These are phyloP conservation scores for Pythium dissimile DNA, from an alignment of 352 stramenopile species.

Conservation along the genomic window DNA sequence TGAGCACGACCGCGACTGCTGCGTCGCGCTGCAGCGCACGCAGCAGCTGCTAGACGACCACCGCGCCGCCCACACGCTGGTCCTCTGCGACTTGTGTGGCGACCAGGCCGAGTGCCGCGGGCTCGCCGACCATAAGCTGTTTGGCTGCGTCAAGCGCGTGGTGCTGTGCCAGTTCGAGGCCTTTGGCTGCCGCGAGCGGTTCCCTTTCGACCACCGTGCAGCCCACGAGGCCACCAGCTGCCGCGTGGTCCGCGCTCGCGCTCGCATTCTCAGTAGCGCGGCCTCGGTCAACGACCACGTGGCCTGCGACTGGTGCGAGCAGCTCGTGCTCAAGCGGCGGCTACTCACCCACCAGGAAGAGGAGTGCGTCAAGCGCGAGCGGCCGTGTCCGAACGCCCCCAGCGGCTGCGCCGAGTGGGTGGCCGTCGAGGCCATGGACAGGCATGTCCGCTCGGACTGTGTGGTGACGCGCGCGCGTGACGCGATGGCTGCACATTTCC, in stretches of 20 bases:
- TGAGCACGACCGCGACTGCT: constrained; percentile 42
- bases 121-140: constrained; percentile 40
- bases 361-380: constrained; percentile 61
- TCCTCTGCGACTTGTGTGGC: constrained; percentile 38
- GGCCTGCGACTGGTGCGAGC: constrained; percentile 63
- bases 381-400: constrained; percentile 54
- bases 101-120: constrained; percentile 31
- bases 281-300: constrained; percentile 47
- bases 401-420: constrained; percentile 72
- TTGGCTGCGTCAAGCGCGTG: constrained; percentile 42
- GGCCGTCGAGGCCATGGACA: constrained; percentile 48
- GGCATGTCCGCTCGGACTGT: constrained; percentile 46
- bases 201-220: constrained; percentile 34
- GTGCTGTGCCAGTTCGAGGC: constrained; percentile 46
- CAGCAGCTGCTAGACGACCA: constrained; percentile 40
- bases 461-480: constrained; percentile 52
- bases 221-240: constrained; percentile 41
- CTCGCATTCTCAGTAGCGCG: constrained; percentile 36
- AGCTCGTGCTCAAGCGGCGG: constrained; percentile 57
- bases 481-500: constrained; percentile 40
- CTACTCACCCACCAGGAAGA: constrained; percentile 78
- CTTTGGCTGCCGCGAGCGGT: constrained; percentile 41
- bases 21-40: constrained; percentile 26
- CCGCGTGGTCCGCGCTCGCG: constrained; percentile 37
- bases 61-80: constrained; percentile 32